Evolutionary conservation across 2,329 filamentous ascomycete genomes (phyloP).

Genomic region (Aspergillus pseudoviridinutans): DNA sequence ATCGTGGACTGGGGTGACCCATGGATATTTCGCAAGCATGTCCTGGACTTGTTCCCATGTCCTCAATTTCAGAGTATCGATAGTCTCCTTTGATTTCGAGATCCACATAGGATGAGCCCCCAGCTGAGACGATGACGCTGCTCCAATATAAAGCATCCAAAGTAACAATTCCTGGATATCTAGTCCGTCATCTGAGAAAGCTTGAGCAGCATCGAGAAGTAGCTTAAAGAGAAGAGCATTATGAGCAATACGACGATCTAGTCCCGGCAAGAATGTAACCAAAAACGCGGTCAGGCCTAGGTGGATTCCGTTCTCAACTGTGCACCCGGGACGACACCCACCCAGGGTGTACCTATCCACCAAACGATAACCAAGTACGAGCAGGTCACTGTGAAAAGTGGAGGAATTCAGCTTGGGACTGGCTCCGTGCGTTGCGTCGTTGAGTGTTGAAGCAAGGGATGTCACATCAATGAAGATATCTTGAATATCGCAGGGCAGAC

Average conservation of each 20-base stretch:
- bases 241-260: background rate
- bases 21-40: background rate
- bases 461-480: background rate
- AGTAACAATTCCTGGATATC: background rate
- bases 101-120: background rate
- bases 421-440: background rate
- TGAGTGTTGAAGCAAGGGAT: background rate
- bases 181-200: background rate
- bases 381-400: background rate
- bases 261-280: background rate
- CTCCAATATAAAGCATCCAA: background rate
- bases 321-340: background rate
- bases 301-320: background rate
- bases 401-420: background rate
- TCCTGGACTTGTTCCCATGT: background rate
- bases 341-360: background rate
- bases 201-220: background rate
- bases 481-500: background rate
- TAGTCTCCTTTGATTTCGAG: background rate
- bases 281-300: background rate
- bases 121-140: background rate
- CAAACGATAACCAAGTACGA: background rate
- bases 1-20: background rate
- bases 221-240: background rate
- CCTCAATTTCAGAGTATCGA: background rate